These are phyloP conservation scores for Circinella umbellata DNA, from an alignment of 371 early-diverging fungal genomes.

Conservation along the genomic window DNA sequence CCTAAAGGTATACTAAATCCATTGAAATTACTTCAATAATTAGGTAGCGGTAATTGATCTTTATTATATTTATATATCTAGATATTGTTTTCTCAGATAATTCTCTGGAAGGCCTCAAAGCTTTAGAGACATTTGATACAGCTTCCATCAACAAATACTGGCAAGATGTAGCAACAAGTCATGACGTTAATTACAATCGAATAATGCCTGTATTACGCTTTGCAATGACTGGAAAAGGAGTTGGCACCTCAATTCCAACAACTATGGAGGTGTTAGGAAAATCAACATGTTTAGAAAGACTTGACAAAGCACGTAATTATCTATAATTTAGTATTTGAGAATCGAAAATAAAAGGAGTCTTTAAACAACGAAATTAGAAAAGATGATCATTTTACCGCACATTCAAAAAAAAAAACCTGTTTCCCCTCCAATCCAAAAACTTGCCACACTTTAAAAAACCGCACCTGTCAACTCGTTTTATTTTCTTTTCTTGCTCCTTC, in stretches of 20 bases:
- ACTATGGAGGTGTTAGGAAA: constrained; percentile 61
- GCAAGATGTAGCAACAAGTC: constrained; percentile 30
- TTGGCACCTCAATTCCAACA: constrained; percentile 67
- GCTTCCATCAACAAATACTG: constrained; percentile 34
- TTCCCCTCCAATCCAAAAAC: too few relatives aligned
- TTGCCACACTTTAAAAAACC: neutral
- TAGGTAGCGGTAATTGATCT: too few relatives aligned
- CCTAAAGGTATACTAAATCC: constrained; percentile 33
- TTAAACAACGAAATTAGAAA: too few relatives aligned
- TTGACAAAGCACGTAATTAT: constrained; percentile 7
- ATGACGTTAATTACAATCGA: constrained; percentile 49
- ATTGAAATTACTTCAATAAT: too few relatives aligned
- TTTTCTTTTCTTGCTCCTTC: neutral
- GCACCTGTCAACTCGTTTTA: neutral
- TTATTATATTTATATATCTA: neutral
- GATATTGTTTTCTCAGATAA: constrained; percentile 27
- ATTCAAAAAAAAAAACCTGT: too few relatives aligned
- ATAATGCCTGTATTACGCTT: constrained; percentile 72
- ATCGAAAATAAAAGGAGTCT: too few relatives aligned
- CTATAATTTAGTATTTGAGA: neutral
- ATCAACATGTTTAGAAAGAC: constrained; percentile 35
- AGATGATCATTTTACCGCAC: neutral
- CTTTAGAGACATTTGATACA: constrained; percentile 36
- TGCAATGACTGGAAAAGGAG: constrained; percentile 64
- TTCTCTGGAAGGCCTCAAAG: constrained; percentile 20